Conservation (phyloP, 352 stramenopile species). For the Globisporangium nagaii region DNA sequence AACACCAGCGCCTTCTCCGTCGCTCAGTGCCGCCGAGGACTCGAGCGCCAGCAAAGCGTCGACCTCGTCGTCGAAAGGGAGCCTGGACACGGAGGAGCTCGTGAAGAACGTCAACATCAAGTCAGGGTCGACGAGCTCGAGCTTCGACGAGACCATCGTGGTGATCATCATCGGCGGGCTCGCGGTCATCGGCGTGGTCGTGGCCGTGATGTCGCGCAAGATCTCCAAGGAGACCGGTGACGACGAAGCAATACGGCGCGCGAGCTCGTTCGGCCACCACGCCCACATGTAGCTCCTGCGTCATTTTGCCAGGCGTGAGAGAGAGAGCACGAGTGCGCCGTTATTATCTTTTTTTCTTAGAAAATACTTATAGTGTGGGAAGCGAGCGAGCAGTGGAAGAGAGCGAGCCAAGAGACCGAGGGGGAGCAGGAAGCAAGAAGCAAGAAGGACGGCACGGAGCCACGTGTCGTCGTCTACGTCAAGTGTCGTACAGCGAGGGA, state of each 20-base stretch:
- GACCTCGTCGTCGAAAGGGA: background rate
- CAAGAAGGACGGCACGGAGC: no score
- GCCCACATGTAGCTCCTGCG: slow-evolving; percentile 1
- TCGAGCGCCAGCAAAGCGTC: background rate
- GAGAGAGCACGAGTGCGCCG: background rate
- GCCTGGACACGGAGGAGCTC: slow-evolving; percentile 3
- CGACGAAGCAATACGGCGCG: slow-evolving; percentile 18
- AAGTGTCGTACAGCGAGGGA: no score
- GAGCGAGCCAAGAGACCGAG: no score
- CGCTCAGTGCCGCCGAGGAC: background rate
- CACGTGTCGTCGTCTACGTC: no score
- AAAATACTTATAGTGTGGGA: no score
- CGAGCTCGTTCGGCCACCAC: slow-evolving; percentile 7
- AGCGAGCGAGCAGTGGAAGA: no score
- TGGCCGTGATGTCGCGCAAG: slow-evolving; percentile 48
- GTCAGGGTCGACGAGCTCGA: slow-evolving; percentile 9
- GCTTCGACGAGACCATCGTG: slow-evolving; percentile 42
- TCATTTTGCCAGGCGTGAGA: background rate
- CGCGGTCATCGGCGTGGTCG: slow-evolving; percentile 38
- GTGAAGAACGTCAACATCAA: slow-evolving; percentile 9
- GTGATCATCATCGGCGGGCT: slow-evolving; percentile 52
- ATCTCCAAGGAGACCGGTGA: slow-evolving; percentile 47
- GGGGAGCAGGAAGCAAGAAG: no score
- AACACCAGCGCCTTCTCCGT: background rate
- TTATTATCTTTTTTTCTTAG: slow-evolving; percentile 1